phyloP scores from a whole-genome alignment of 108 stramenopile species.

The Stephanodiscus minutulus region DNA sequence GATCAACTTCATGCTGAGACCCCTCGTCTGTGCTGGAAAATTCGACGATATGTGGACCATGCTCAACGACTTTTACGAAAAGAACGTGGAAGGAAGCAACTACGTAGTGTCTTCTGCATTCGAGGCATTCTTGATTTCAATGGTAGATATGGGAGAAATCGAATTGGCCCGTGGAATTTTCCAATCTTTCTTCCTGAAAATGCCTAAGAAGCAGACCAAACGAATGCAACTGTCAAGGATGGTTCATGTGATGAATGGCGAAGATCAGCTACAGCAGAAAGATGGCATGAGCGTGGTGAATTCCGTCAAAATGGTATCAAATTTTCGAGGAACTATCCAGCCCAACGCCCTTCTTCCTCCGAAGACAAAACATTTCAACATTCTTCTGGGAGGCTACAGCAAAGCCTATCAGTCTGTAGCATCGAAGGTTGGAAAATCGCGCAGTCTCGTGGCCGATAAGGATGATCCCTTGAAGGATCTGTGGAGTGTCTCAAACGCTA shows the following conservation, averaged over 20 bases:
- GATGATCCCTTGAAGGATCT: slow-evolving; percentile 10
- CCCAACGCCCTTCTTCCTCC: slow-evolving; percentile 29
- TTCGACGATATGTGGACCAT: slow-evolving; percentile 41
- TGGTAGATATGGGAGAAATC: slow-evolving; percentile 55
- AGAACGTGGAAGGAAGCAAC: slow-evolving; percentile 14
- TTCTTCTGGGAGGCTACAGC: slow-evolving; percentile 72
- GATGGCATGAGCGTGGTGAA: not conserved
- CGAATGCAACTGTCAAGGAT: slow-evolving; percentile 32
- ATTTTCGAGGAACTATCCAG: not conserved
- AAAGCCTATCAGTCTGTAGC: slow-evolving; percentile 19
- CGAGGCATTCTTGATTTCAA: slow-evolving; percentile 61
- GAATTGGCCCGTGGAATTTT: slow-evolving; percentile 60
- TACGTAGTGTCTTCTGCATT: slow-evolving; percentile 55
- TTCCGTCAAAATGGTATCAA: not conserved
- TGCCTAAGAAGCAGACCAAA: slow-evolving; percentile 19
- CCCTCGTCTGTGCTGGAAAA: slow-evolving; percentile 51
- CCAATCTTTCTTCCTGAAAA: slow-evolving; percentile 52
- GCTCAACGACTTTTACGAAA: slow-evolving; percentile 48
- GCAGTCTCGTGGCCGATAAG: not conserved
- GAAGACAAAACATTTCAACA: slow-evolving; percentile 70
- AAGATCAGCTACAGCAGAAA: not conserved
- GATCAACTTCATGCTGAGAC: slow-evolving; percentile 64
- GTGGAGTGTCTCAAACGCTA: not conserved
- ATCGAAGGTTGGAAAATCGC: slow-evolving; percentile 6
- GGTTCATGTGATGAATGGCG: slow-evolving; percentile 16